Conservation (phyloP, 768 basidiomycete species). For the Strobilomyces confusus region DNA sequence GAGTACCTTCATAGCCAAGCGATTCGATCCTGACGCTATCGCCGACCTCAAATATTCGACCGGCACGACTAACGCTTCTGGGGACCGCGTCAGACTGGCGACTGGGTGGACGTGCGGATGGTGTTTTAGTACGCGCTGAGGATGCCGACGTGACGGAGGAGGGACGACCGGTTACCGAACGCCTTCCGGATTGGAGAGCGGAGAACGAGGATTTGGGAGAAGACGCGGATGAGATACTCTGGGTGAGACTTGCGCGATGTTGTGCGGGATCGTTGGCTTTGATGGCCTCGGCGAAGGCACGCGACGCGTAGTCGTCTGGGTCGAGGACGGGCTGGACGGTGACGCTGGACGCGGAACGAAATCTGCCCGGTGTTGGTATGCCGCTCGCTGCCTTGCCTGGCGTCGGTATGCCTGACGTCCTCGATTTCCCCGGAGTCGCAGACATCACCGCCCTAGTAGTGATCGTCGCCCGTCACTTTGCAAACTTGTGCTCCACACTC, state of each 20-base stretch:
- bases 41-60: slow-evolving; percentile 59
- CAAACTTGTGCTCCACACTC: background rate
- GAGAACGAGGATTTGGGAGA: slow-evolving; percentile 42
- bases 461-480: background rate
- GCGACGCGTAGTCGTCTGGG: slow-evolving; percentile 56
- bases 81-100: slow-evolving; percentile 60
- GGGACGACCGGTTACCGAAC: slow-evolving; percentile 51
- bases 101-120: slow-evolving; percentile 56
- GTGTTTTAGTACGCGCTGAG: slow-evolving; percentile 48
- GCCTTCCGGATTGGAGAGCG: slow-evolving; percentile 39
- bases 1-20: slow-evolving; percentile 79
- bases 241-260: slow-evolving; percentile 48
- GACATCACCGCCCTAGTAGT: slow-evolving; percentile 28
- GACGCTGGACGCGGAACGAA: slow-evolving; percentile 59
- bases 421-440: slow-evolving; percentile 41
- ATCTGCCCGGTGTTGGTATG: slow-evolving; percentile 70
- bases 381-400: slow-evolving; percentile 41
- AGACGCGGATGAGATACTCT: slow-evolving; percentile 42
- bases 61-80: slow-evolving; percentile 44
- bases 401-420: slow-evolving; percentile 43
- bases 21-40: slow-evolving; percentile 86
- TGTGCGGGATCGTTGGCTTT: slow-evolving; percentile 76
- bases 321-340: slow-evolving; percentile 33
- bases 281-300: slow-evolving; percentile 77
- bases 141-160: slow-evolving; percentile 58